Conservation (phyloP, 306 rosid genomes). For the Trifolium dubium region DNA sequence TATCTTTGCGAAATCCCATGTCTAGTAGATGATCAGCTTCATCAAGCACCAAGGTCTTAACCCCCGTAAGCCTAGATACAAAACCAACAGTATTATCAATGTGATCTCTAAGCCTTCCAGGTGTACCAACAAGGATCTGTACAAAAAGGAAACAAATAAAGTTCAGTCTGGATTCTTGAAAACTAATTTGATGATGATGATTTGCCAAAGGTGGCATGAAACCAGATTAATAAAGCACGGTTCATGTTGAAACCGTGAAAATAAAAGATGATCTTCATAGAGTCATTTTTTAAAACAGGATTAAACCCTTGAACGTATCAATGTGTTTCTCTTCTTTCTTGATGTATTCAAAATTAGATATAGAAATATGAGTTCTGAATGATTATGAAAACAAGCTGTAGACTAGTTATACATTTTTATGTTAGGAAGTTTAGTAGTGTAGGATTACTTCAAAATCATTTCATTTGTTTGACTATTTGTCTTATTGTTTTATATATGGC, state of each 20-base stretch:
- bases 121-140: constrained; percentile 99
- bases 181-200: background rate
- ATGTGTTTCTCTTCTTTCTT: constrained; percentile 14
- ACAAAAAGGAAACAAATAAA: constrained; percentile 30
- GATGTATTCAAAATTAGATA: constrained; percentile 3
- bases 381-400: background rate
- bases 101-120: constrained; percentile 99
- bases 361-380: constrained; percentile 7
- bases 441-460: constrained; percentile 11
- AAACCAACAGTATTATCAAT: constrained; percentile 93
- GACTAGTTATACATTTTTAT: background rate
- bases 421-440: constrained; percentile 1
- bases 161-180: background rate
- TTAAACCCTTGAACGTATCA: background rate
- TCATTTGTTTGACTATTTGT: constrained; percentile 33
- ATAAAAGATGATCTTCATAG: background rate
- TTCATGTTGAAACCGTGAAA: background rate
- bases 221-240: background rate
- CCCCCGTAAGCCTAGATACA: constrained; percentile 94
- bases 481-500: constrained; percentile 2
- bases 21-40: constrained; percentile 99
- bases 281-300: background rate
- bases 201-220: constrained; percentile 3
- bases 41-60: constrained; percentile 87
- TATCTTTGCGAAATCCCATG: constrained; percentile 98